These are phyloP conservation scores for Penicillium nucicola DNA, from an alignment of 495 filamentous ascomycete genomes.

Conservation along the genomic window DNA sequence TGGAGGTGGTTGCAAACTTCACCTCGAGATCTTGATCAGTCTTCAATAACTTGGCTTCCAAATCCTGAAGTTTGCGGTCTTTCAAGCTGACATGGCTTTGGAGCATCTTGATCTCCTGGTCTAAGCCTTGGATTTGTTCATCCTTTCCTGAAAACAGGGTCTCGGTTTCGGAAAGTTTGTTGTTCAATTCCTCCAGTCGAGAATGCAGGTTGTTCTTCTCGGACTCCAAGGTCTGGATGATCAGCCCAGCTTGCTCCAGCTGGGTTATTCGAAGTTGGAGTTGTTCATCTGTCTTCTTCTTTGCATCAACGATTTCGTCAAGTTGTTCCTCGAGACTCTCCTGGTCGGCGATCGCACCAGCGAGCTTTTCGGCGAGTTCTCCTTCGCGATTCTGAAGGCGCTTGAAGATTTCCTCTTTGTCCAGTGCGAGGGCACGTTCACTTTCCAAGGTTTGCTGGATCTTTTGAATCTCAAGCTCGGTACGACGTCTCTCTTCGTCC, in stretches of 20 bases:
- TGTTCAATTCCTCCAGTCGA: constrained; percentile 65
- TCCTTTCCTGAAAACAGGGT: constrained; percentile 64
- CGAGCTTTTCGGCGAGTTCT: constrained; percentile 86
- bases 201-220: constrained; percentile 74
- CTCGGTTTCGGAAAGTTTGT: constrained; percentile 63
- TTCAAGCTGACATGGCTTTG: constrained; percentile 87
- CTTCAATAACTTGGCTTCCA: constrained; percentile 80
- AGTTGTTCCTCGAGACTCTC: constrained; percentile 91
- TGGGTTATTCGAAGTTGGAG: constrained; percentile 74
- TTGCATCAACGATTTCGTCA: constrained; percentile 82
- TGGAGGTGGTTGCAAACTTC: constrained; percentile 77
- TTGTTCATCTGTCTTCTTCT: constrained; percentile 84
- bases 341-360: constrained; percentile 92
- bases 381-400: constrained; percentile 84
- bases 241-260: constrained; percentile 84
- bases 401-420: constrained; percentile 98
- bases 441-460: constrained; percentile 93
- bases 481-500: constrained; percentile 88
- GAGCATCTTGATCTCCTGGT: constrained; percentile 84
- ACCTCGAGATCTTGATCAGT: constrained; percentile 87
- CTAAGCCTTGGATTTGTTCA: constrained; percentile 66
- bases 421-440: constrained; percentile 87
- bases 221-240: constrained; percentile 78
- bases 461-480: constrained; percentile 79
- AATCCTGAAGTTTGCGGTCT: constrained; percentile 83